Conservation (phyloP, 2,329 filamentous ascomycete species). For the Penicillium sp. region DNA sequence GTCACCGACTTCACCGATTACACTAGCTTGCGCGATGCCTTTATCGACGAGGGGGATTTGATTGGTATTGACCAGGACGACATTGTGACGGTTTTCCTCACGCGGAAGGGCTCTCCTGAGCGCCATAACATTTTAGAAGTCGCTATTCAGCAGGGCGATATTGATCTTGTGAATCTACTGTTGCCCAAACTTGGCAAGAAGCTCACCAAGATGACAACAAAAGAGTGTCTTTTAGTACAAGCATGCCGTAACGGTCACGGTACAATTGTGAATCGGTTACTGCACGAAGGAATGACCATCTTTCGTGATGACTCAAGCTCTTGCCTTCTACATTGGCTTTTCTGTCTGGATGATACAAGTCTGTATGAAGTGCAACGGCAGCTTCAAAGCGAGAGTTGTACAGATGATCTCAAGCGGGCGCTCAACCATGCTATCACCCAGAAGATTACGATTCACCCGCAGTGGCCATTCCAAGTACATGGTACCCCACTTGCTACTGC, state of each 20-base stretch:
- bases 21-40: neutral
- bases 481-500: conserved; percentile 9
- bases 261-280: neutral
- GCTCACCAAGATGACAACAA: neutral
- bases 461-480: conserved; percentile 12
- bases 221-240: neutral
- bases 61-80: neutral
- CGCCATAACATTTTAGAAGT: conserved; percentile 1
- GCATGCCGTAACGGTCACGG: conserved; percentile 5
- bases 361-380: neutral
- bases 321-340: conserved; percentile 11
- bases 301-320: neutral
- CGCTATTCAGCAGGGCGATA: conserved; percentile 6
- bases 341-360: conserved; percentile 5
- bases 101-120: neutral
- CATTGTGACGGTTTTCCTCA: neutral
- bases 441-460: conserved; percentile 2
- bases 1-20: neutral
- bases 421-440: neutral
- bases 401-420: neutral
- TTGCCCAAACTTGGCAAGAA: neutral
- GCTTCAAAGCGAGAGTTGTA: neutral
- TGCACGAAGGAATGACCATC: neutral
- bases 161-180: neutral
- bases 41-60: neutral